Conservation (phyloP, 495 filamentous ascomycete genomes). For the Zalerion maritima region DNA sequence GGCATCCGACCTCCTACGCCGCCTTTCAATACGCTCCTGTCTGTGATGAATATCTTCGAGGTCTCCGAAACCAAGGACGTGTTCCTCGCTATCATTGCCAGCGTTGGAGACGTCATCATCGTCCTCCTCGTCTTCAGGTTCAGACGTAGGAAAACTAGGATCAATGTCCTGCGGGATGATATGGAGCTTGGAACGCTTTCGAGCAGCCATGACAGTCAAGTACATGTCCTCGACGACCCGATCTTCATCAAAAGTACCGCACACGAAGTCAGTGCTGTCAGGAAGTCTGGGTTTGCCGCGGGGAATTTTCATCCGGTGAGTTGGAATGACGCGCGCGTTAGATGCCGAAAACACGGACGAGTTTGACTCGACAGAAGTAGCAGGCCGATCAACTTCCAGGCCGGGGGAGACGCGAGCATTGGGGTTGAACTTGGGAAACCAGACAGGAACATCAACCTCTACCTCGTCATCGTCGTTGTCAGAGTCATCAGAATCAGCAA, state of each 20-base stretch:
- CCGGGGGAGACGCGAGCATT: slow-evolving; percentile 29
- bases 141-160: slow-evolving; percentile 88
- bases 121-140: slow-evolving; percentile 64
- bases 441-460: no score
- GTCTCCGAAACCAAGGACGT: slow-evolving; percentile 42
- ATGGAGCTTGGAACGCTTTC: slow-evolving; percentile 63
- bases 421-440: slow-evolving; percentile 53
- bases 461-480: slow-evolving; percentile 64
- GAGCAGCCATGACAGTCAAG: slow-evolving; percentile 66
- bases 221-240: slow-evolving; percentile 87
- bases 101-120: slow-evolving; percentile 45
- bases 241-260: slow-evolving; percentile 92
- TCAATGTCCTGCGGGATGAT: slow-evolving; percentile 88
- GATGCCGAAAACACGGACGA: slow-evolving; percentile 19
- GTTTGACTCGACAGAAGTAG: slow-evolving; percentile 23
- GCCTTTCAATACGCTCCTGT: slow-evolving; percentile 18
- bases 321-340: slow-evolving; percentile 12
- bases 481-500: slow-evolving; percentile 76
- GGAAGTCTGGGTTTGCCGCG: slow-evolving; percentile 71
- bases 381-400: background rate
- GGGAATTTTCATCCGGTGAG: slow-evolving; percentile 38
- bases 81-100: slow-evolving; percentile 39
- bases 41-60: slow-evolving; percentile 38
- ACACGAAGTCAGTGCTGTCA: slow-evolving; percentile 96
- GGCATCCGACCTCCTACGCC: slow-evolving; percentile 19